Evolutionary conservation across 1,284 basidiomycete genomes (phyloP), one percentile per base, ranked within the genome.

Genomic region (Ceratobasidium sp.): DNA sequence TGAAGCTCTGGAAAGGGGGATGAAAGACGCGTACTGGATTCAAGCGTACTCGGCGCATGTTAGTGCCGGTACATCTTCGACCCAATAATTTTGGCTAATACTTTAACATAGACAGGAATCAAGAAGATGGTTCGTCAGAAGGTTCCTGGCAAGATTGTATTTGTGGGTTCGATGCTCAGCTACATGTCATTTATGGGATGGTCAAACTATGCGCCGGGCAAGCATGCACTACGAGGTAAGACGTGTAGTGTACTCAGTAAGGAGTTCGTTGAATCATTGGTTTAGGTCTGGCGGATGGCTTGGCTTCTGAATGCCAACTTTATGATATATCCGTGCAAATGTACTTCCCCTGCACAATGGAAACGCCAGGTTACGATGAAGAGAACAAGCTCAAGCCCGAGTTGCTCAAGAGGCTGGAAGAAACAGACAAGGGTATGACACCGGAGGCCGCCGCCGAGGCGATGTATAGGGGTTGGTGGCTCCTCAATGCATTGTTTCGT

Each of bases 291-390:
- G 92, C 93, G 9, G 95, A 98, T 73, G 83, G 88, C 0, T 82
- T 98, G 19, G 87, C 91, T 14, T 89, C 86, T 52, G 95, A 98
- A 76, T 80, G 95, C 60, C 79, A 87, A 69, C 80, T 97, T 0
- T 93, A 94, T 75, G 84, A 83, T 62, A 91, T 95, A 75, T 80
- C 82, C 50, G 86, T 95, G 0, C 94, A 96, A 74, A 85, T 94
- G 62, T 95, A 88, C 79, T 90, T 94, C 79, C 94, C 95, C 0
- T 85, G 84, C 0, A 95, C 92, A 0, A 97, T 98, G 79, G 84
- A 83, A 70, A 88, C 86, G 0, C 91, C 93, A 0, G 93, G 94
- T 0, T 90, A 84, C 73, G 87, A 88, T 11, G 83, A 85, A 72
- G 95, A 98, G 76, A 88, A 92, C 75, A 86, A 84, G 76, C 84